phyloP scores from a whole-genome alignment of 2,329 filamentous ascomycete species.

The Laburnicola sp. region DNA sequence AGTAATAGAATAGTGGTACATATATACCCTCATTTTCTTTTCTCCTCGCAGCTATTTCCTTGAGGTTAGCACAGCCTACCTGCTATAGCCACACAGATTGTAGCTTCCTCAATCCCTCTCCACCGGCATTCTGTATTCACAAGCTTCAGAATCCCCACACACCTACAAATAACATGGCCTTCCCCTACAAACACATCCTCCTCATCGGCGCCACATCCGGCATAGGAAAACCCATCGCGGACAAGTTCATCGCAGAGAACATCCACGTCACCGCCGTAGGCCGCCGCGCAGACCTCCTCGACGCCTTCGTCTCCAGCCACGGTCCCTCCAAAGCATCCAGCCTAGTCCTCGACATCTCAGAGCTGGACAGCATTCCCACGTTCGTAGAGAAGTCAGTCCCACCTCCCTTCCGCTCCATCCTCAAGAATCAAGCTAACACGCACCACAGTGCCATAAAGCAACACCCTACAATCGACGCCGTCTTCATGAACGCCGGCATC shows the following conservation, averaged over 20 bases:
- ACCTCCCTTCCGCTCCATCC: not conserved
- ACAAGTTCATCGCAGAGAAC: constrained; percentile 53
- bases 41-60: too few relatives aligned
- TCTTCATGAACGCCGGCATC: constrained; percentile 62
- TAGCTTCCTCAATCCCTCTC: too few relatives aligned
- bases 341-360: constrained; percentile 53
- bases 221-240: constrained; percentile 56
- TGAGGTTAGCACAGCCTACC: too few relatives aligned
- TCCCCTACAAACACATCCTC: constrained; percentile 60
- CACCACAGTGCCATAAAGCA: constrained; percentile 33
- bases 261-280: constrained; percentile 60
- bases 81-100: too few relatives aligned
- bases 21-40: too few relatives aligned
- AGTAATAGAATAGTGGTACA: too few relatives aligned
- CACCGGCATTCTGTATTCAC: too few relatives aligned
- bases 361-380: constrained; percentile 47
- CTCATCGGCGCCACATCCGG: constrained; percentile 60
- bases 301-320: constrained; percentile 52
- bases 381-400: constrained; percentile 47
- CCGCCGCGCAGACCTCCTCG: constrained; percentile 56
- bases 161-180: constrained; percentile 48
- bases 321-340: constrained; percentile 48
- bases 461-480: constrained; percentile 58
- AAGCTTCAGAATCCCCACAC: not conserved
- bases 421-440: constrained; percentile 7